Conservation (phyloP, 306 rosid species). For the Alnus rubra region DNA sequence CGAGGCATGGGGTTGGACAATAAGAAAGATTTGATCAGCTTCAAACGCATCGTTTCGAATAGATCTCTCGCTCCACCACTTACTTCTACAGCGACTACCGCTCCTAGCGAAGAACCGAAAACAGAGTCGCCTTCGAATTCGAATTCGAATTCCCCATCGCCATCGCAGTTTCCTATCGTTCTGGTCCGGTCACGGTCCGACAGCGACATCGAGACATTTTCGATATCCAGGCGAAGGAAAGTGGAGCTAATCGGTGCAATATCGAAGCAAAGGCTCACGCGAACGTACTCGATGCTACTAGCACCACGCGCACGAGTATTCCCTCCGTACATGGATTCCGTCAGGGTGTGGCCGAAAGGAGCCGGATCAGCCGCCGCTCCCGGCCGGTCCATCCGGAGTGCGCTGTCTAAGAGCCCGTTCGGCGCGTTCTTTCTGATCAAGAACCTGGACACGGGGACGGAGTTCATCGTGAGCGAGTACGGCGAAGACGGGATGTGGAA, state of each 20-base stretch:
- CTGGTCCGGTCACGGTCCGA: slow-evolving; percentile 71
- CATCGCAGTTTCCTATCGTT: slow-evolving; percentile 26
- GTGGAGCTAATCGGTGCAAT: slow-evolving; percentile 47
- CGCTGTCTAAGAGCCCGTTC: slow-evolving; percentile 14
- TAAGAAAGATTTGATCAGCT: slow-evolving; percentile 24
- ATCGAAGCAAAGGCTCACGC: slow-evolving; percentile 65
- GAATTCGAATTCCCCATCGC: background rate
- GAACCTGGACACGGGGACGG: slow-evolving; percentile 79
- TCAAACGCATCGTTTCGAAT: slow-evolving; percentile 20
- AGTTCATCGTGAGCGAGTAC: slow-evolving; percentile 72
- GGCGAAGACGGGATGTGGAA: slow-evolving; percentile 80
- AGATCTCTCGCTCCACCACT: background rate
- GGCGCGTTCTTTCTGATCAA: slow-evolving; percentile 74
- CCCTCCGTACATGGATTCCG: background rate
- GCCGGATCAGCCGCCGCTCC: background rate
- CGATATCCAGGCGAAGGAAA: slow-evolving; percentile 43
- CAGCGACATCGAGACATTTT: slow-evolving; percentile 50
- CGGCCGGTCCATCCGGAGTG: background rate
- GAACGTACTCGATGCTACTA: slow-evolving; percentile 41
- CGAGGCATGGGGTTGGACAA: slow-evolving; percentile 65
- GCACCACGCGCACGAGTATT: slow-evolving; percentile 12
- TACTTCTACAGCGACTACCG: background rate
- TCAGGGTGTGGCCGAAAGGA: slow-evolving; percentile 23
- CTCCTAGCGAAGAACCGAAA: background rate
- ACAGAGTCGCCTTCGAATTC: background rate